These are phyloP conservation scores for Apiotrichum porosum DNA, from an alignment of 1,284 basidiomycete genomes.

Conservation along the genomic window DNA sequence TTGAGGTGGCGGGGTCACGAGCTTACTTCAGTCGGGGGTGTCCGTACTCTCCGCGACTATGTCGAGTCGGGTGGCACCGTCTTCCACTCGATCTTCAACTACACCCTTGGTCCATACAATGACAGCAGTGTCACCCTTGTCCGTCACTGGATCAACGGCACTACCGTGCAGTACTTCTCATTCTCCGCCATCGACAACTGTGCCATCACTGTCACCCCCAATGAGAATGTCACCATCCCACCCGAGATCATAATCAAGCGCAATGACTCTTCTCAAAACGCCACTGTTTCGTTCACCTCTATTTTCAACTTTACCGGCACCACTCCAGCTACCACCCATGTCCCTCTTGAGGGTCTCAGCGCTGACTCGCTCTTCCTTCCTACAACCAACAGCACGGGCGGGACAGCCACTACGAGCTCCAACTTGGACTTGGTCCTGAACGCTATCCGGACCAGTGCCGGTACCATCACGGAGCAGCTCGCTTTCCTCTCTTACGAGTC, in stretches of 20 bases:
- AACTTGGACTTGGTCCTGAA: constrained; percentile 32
- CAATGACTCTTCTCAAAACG: constrained; percentile 23
- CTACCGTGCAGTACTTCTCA: constrained; percentile 43
- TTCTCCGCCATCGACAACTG: constrained; percentile 36
- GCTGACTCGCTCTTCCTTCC: constrained; percentile 43
- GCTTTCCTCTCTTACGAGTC: constrained; percentile 43
- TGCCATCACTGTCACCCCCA: constrained; percentile 9
- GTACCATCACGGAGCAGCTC: constrained; percentile 42
- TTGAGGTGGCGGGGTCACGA: too few species aligned
- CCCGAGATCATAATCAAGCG: constrained; percentile 31
- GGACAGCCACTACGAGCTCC: constrained; percentile 1
- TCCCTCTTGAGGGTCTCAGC: constrained; percentile 37
- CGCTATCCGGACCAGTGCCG: constrained; percentile 37
- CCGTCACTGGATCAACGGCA: constrained; percentile 51
- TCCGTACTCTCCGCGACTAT: constrained; percentile 50
- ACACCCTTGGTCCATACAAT: constrained; percentile 47
- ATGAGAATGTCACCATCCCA: constrained; percentile 40
- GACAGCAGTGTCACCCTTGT: constrained; percentile 43
- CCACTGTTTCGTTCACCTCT: constrained; percentile 43
- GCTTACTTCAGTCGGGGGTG: constrained; percentile 42
- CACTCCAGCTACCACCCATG: constrained; percentile 21
- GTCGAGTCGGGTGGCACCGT: constrained; percentile 39
- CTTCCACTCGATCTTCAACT: constrained; percentile 50
- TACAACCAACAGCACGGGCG: background rate
- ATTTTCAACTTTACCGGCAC: constrained; percentile 49